Base-by-base conservation (phyloP, 148 eudicot genomes). In the Arbutus unedo region DNA sequence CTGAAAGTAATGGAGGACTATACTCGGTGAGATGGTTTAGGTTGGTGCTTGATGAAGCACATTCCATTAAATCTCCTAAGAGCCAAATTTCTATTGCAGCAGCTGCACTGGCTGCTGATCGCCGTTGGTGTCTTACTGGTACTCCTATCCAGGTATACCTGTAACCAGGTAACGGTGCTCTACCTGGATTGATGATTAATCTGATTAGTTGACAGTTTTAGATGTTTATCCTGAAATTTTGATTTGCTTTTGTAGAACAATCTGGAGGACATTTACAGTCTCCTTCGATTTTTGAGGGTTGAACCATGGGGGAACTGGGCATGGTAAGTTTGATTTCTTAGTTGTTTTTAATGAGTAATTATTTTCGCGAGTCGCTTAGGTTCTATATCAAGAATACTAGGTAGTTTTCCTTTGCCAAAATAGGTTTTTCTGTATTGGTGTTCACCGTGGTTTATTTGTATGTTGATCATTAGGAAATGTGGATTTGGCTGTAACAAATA, bases 281-380 rank as follows among this genome's bases (percentile, higher is more conserved):
- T 96, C 84, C 95, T 96, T 85, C 93, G 98, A 76, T 96, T 96
- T 89, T 83, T 96, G 87, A 94, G 90, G 85, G 89, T 96, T 86
- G 99, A 96, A 88, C 99, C 99, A 57, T 96, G 99, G 99, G 97
- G 98, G 86, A 94, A 90, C 85, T 96, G 99, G 99, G 95, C 98
- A 79, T 96, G 99, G 99, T 96, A 93, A 83, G 87, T 86, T 85
- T 60, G 78, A 3, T 8, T 48, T 81, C 79, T 11, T 44, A 6
- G 50, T 80, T 48, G 82, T 68, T 80, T 21, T 9, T 4, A 25
- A 79, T 8, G 23, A 6, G 21, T 74, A 23, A 79, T 45, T 31
- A 60, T 49, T 79, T 15, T 16, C 16, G 67, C 15, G 31, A 56
- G 80, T 8, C 44, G 0, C 80, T 77, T 77, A 15, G 8, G 8